Evolutionary conservation across 2,329 filamentous ascomycete species (phyloP).

Genomic region (Eurotiales sp.): DNA sequence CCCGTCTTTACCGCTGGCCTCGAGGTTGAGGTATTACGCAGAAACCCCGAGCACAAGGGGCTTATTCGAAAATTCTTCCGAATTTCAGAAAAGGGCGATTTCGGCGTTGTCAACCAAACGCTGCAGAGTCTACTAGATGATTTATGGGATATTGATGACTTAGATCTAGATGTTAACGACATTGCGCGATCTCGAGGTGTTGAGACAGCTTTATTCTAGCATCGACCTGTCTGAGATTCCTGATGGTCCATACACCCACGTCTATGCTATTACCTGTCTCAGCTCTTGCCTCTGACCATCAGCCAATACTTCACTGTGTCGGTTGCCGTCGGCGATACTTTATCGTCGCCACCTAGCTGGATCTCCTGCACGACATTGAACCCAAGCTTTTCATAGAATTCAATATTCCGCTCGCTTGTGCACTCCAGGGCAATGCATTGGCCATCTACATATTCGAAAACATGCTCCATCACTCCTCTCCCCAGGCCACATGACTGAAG

Average conservation of each 20-base stretch:
- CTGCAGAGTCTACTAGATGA: conserved; percentile 21
- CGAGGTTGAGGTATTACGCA: conserved; percentile 16
- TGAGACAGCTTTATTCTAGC: conserved; percentile 25
- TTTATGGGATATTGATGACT: conserved; percentile 20
- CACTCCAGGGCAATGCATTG: conserved; percentile 22
- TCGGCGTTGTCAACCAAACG: conserved; percentile 16
- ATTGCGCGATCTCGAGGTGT: conserved; percentile 20
- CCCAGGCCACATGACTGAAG: conserved; percentile 23
- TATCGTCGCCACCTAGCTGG: conserved; percentile 15
- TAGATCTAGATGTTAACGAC: conserved; percentile 19
- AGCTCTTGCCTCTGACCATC: conserved; percentile 18
- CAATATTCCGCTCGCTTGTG: conserved; percentile 19
- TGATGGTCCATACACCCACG: background rate
- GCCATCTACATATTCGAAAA: conserved; percentile 16
- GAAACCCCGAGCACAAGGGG: conserved; percentile 19
- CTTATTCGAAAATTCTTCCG: conserved; percentile 16
- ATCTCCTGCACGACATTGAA: conserved; percentile 22
- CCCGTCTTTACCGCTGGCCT: conserved; percentile 23
- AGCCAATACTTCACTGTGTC: conserved; percentile 21
- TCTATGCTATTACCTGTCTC: background rate
- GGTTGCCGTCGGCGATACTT: background rate
- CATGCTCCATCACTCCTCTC: conserved; percentile 17
- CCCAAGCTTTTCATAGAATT: conserved; percentile 23
- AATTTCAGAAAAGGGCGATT: background rate
- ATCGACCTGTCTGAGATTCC: background rate